These are phyloP conservation scores for Mortierella sp. DNA, from an alignment of 371 early-diverging fungal genomes.

Conservation along the genomic window DNA sequence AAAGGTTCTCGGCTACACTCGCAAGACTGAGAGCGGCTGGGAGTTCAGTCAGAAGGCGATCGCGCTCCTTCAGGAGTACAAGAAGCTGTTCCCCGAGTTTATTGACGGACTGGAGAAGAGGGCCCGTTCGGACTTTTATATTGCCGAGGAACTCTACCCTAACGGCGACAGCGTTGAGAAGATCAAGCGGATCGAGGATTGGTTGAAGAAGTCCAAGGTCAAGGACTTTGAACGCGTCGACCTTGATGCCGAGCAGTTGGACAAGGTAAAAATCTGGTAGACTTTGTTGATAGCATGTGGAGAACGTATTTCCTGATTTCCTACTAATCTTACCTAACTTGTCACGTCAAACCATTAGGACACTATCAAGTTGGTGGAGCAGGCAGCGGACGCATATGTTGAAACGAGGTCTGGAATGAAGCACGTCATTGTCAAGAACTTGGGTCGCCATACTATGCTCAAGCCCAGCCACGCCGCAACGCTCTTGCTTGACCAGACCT, in stretches of 20 bases:
- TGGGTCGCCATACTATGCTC: conserved; percentile 69
- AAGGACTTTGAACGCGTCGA: conserved; percentile 77
- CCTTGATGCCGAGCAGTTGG: conserved; percentile 76
- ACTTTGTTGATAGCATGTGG: not conserved
- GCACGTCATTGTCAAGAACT: conserved; percentile 69
- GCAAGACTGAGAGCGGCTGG: conserved; percentile 85
- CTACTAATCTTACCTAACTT: not conserved
- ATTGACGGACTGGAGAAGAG: conserved; percentile 69
- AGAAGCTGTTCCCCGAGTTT: conserved; percentile 79
- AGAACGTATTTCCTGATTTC: not conserved
- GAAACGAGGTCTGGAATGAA: conserved; percentile 61
- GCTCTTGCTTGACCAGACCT: conserved; percentile 80
- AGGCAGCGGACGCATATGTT: conserved; percentile 60
- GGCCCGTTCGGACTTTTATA: conserved; percentile 60
- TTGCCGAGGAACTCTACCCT: conserved; percentile 71
- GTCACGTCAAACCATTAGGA: conserved; percentile 47
- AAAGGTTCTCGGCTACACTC: conserved; percentile 90
- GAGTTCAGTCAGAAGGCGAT: conserved; percentile 87
- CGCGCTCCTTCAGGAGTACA: conserved; percentile 79
- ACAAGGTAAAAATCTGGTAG: conserved; percentile 59
- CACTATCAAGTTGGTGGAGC: conserved; percentile 70
- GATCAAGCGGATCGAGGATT: conserved; percentile 72
- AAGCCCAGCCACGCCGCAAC: conserved; percentile 83
- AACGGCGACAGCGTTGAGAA: conserved; percentile 58
- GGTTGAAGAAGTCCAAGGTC: conserved; percentile 76